Percentiles rank a stretch among this genome's conserved stretches.
Conservation (phyloP, 2,329 filamentous ascomycete genomes). For the Lachnellula suecica region DNA sequence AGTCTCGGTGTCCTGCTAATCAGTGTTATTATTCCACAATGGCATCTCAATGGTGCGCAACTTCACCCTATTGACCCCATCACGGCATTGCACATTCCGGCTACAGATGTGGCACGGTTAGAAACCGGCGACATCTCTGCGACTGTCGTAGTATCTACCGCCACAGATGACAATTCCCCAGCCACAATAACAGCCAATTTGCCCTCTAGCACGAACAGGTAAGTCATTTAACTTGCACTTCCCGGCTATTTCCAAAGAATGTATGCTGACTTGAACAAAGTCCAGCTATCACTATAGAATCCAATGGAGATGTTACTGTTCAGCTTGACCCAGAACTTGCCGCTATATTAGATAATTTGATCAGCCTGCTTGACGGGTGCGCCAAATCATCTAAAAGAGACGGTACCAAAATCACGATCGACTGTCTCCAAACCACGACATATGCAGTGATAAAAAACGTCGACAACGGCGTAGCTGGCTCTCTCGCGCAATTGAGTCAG, state of each 20-base stretch:
- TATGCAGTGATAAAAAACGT: neutral
- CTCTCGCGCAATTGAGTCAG: neutral
- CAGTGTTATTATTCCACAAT: neutral
- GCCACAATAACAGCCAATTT: neutral
- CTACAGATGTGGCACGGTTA: neutral
- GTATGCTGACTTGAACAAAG: neutral
- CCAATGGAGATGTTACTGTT: neutral
- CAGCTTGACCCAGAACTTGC: neutral
- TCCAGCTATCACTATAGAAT: neutral
- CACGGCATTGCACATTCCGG: neutral
- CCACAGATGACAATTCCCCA: neutral
- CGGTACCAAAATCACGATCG: neutral
- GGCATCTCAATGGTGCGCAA: neutral
- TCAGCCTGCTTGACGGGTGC: neutral
- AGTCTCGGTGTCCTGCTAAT: neutral
- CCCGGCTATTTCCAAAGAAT: neutral
- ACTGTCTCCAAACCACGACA: neutral
- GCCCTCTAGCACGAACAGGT: neutral
- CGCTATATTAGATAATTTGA: neutral
- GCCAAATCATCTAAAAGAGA: neutral
- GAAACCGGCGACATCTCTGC: neutral
- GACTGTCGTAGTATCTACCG: neutral
- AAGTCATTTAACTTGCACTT: neutral
- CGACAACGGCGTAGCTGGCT: neutral
- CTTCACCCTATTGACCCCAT: neutral